These are phyloP conservation scores for Thraustotheca clavata DNA, from an alignment of 352 stramenopile species.

Conservation along the genomic window DNA sequence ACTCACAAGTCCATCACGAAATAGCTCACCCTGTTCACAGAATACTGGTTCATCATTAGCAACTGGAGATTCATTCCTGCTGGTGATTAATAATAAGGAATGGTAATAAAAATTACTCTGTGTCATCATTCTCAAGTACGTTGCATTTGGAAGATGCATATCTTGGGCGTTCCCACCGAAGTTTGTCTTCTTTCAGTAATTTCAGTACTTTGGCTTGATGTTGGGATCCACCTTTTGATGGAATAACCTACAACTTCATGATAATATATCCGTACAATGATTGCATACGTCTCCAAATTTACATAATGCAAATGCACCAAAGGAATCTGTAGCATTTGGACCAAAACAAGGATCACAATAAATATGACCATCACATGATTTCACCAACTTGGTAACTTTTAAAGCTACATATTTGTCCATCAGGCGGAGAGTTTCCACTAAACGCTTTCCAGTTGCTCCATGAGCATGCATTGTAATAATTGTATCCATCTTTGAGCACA, in stretches of 20 bases:
- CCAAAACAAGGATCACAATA: conserved; percentile 83
- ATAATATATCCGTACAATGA: not conserved
- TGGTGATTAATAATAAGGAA: not conserved
- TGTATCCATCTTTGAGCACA: conserved; percentile 64
- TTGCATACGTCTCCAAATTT: conserved; percentile 30
- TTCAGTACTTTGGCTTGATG: conserved; percentile 66
- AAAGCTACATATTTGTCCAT: conserved; percentile 64
- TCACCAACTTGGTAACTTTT: conserved; percentile 62
- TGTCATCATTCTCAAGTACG: conserved; percentile 7
- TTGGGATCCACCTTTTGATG: conserved; percentile 61
- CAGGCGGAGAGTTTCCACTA: conserved; percentile 45
- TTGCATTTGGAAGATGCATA: conserved; percentile 34
- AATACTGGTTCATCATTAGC: conserved; percentile 39
- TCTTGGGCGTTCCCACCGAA: conserved; percentile 67
- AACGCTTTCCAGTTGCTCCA: conserved; percentile 44
- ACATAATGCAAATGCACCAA: conserved; percentile 57
- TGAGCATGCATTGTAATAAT: conserved; percentile 73
- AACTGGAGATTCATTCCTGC: conserved; percentile 24
- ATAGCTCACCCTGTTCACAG: conserved; percentile 56
- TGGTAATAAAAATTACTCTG: conserved; percentile 15
- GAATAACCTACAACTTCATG: conserved; percentile 22
- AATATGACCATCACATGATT: conserved; percentile 34
- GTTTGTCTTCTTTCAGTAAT: conserved; percentile 60
- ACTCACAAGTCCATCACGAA: conserved; percentile 48
- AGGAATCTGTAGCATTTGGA: conserved; percentile 38